Base-by-base conservation (phyloP, 495 filamentous ascomycete genomes). In the Podospora fimiseda region DNA sequence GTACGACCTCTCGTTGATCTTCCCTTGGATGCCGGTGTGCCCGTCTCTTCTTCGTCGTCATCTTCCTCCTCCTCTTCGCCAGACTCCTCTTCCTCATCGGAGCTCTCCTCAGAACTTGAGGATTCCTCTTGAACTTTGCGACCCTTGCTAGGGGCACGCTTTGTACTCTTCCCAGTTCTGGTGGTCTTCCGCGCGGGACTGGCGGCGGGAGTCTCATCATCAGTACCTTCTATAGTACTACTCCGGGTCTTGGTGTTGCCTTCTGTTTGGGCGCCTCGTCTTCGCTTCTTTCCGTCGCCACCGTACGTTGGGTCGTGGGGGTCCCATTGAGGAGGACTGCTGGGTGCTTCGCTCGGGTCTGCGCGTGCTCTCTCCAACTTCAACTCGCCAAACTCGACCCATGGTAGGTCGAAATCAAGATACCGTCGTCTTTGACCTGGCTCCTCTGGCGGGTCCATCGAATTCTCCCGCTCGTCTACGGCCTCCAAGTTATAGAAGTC, bases 401-500 rank as follows among this genome's bases (percentile, higher is more conserved):
- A 72, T 0, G 89, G 89, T n/a, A 96, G 78, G 43, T 75, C 70
- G 56, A 96, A 96, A 16, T 89, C 79, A 43, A 76, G 77, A 55
- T 80, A 87, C 30, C 70, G 70, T 8, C 71, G 66, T 43, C 74
- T 77, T n/a, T 69, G 61, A 14, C 71, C 71, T 27, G 81, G 77
- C 33, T 77, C 77, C 9, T 82, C 81, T 7, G 79, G 76, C 44
- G 86, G 83, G 45, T 86, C 82, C 54, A 82, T 78, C 48, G 70
- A 69, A 57, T 87, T 83, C 45, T 81, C 93, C 61, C 89, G 82
- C 66, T 94, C 89, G 70, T 98, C 89, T 46, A 96, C 81, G 7
- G 84, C 83, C 52, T 89, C 84, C 39, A 98, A 80, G 64, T 96
- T 88, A 74, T 95, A 98, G 43, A 93, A 80, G 33, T 80, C 81